phyloP scores from a whole-genome alignment of 306 rosid genomes.

The Lagenaria siceraria region DNA sequence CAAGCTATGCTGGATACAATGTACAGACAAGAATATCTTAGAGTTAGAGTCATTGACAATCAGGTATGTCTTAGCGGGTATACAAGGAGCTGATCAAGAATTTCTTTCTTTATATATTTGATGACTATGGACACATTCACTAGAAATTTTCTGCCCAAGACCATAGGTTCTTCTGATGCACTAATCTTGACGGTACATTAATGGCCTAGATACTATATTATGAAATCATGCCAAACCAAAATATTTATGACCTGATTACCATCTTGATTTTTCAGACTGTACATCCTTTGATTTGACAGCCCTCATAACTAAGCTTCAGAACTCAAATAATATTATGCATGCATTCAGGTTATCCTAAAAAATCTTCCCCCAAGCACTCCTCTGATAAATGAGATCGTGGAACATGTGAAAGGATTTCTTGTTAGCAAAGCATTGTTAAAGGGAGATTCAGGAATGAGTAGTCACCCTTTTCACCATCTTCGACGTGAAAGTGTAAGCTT shows the following conservation, averaged over 20 bases:
- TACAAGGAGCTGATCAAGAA: conserved; percentile 8
- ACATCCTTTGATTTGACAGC: neutral
- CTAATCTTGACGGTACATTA: neutral
- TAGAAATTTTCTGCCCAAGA: neutral
- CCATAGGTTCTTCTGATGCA: neutral
- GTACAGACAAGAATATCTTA: conserved; percentile 79
- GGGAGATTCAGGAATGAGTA: conserved; percentile 51
- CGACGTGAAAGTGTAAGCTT: conserved; percentile 59
- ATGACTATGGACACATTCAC: neutral
- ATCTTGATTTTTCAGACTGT: neutral
- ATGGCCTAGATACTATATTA: neutral
- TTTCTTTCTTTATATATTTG: neutral
- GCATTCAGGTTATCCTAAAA: conserved; percentile 64
- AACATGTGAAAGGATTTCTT: conserved; percentile 71
- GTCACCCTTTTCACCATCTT: conserved; percentile 51
- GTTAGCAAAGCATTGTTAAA: conserved; percentile 69
- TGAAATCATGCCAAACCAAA: neutral
- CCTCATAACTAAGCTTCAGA: neutral
- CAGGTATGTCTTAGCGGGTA: conserved; percentile 36
- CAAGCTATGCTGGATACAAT: conserved; percentile 94
- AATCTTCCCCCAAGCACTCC: conserved; percentile 82
- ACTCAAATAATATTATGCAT: conserved; percentile 15
- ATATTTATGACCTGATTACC: neutral
- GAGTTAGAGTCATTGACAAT: conserved; percentile 80
- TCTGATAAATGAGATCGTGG: conserved; percentile 67